Evolutionary conservation across 1,139 yeast genomes (phyloP), one percentile per base, ranked within the genome.

Genomic region (Candida tetrigidarum): DNA sequence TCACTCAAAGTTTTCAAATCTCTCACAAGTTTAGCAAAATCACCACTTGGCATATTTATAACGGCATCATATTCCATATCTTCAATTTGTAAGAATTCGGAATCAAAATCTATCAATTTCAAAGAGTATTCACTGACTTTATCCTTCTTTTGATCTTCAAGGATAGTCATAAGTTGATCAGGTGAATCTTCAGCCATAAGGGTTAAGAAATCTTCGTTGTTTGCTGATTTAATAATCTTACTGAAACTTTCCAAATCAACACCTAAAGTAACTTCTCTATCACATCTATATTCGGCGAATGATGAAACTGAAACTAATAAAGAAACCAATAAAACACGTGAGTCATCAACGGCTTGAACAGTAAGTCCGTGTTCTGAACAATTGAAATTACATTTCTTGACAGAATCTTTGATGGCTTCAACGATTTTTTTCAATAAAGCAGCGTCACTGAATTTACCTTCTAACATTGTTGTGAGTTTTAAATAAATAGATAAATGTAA

Each of bases 261-360:
- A 56, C 99, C 99, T 53, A 93, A 80, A 9, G 97, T 90, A 58
- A 92, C 80, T 57, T 89, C 91, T 63, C 96, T 86, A 71, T 93
- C 99, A 68, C 98, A 92, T 77, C 99, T 84, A 76, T 88, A 93
- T 56, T 87, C 93, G 49, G 83, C 78, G 73, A 93, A 93, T n/a
- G 96, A 95, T 53, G 89, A 92, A 55, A 85, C 83, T 46, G 96
- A 96, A 56, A 93, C 86, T 59, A 88, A 81, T 57, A 93, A 76
- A 11, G 97, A 87, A 37, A 93, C 97, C 56, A 93, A 78, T 54
- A 93, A 82, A 50, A 93, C 97, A 76, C 97, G 90, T 28, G 99
- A 91, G 63, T 91, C 96, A 69, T 93, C 99, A 58, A 93, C 96
- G 18, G 99, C 98, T 73, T 93, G 98, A 19, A 95, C 95, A 15